phyloP scores from a whole-genome alignment of 768 basidiomycete genomes.

The Albatrellus ellisii region DNA sequence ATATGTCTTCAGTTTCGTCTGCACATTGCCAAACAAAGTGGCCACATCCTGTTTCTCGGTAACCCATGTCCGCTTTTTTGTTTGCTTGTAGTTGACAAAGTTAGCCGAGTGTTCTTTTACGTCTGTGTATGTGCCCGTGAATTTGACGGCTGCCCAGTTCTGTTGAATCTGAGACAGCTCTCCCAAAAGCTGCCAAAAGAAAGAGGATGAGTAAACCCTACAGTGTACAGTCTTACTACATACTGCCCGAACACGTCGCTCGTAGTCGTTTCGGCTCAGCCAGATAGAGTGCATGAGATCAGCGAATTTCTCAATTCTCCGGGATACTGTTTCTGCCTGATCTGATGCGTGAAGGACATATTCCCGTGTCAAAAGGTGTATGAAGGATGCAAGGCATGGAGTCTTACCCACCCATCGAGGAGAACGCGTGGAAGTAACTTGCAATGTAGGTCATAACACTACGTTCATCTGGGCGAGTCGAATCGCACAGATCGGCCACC shows the following conservation, averaged over 20 bases:
- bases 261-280: slow-evolving; percentile 83
- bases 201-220: background rate
- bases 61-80: slow-evolving; percentile 78
- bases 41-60: slow-evolving; percentile 81
- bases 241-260: slow-evolving; percentile 68
- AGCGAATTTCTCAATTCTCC: slow-evolving; percentile 91
- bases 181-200: slow-evolving; percentile 39
- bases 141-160: slow-evolving; percentile 53
- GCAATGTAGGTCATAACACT: slow-evolving; percentile 98
- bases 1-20: slow-evolving; percentile 90
- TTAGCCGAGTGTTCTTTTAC: slow-evolving; percentile 64
- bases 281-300: slow-evolving; percentile 92
- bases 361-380: background rate
- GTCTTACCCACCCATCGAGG: slow-evolving; percentile 68
- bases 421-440: slow-evolving; percentile 96
- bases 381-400: background rate
- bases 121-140: slow-evolving; percentile 66
- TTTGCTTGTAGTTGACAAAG: slow-evolving; percentile 75
- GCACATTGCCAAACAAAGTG: slow-evolving; percentile 83
- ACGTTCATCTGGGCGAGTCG: slow-evolving; percentile 82
- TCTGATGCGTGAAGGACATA: slow-evolving; percentile 32
- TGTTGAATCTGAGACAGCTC: slow-evolving; percentile 55
- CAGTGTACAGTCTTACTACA: no score
- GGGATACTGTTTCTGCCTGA: slow-evolving; percentile 87
- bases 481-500: slow-evolving; percentile 89